Base-by-base conservation (phyloP, 2,329 filamentous ascomycete species). In the Aspergillus transmontanensis region DNA sequence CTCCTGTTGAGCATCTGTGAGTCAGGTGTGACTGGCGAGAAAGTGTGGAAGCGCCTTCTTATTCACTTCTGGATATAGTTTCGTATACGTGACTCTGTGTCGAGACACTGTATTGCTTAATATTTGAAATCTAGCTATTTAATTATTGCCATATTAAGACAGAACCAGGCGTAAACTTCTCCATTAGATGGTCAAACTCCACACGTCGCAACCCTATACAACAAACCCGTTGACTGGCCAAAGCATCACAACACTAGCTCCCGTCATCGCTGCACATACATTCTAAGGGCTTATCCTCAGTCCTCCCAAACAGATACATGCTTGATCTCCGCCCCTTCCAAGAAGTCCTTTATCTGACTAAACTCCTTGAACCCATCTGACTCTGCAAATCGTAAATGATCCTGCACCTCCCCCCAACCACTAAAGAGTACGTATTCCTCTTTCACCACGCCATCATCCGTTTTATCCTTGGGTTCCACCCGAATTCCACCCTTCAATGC, bases 381-480 rank as follows among this genome's bases (percentile, higher is more conserved):
- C 23, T 73, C 64, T 6, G 68, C 72, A 68, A 81, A 82, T 0
- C 60, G 69, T 11, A 60, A 21, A 60, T 81, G 76, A 53, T 81
- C 69, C 39, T 77, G 70, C 1, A 78, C 69, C 12, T 68, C 66
- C 4, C 70, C 69, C 79, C 80, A 82, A 0, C 77, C 77, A 32
- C 64, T 76, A 21, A 83, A 75, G 0, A 82, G 48, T 3, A 83
- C 76, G 67, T 78, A 82, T 55, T 83, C 80, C 14, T 81, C 76
- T 53, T 76, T 74, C 0, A 66, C 65, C 1, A 68, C 70, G 32
- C 73, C 30, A 11, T 39, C 36, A n/a, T 21, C 26, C n/a, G 34
- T 23, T 16, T 28, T 50, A 10, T 54, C 73, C 11, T 69, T 46
- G 3, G 50, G 69, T 54, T 82, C 80, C 19, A 82, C 64, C 36